Conservation (phyloP, 148 eudicot genomes). For the Limonium bicolor region DNA sequence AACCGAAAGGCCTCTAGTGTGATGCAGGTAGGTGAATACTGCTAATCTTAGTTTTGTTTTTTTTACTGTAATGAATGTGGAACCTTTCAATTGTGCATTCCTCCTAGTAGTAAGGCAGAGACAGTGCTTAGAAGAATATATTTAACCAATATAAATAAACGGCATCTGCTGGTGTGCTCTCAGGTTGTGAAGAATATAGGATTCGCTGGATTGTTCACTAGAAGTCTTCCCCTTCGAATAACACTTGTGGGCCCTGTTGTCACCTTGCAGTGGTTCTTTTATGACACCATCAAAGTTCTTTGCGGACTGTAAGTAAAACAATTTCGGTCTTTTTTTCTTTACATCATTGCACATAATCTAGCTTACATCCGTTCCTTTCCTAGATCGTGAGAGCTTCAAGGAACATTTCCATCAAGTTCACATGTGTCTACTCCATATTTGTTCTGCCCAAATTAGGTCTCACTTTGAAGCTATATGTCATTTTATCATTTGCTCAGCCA, state of each 20-base stretch:
- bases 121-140: not conserved
- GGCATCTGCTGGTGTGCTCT: too few species aligned
- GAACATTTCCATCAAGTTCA: too few species aligned
- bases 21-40: constrained; percentile 30
- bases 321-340: not conserved
- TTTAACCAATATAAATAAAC: not conserved
- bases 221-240: constrained; percentile 87
- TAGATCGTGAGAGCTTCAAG: too few species aligned
- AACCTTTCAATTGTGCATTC: too few species aligned
- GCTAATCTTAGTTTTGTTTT: constrained; percentile 1
- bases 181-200: constrained; percentile 87
- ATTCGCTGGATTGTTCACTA: constrained; percentile 54
- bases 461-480: not conserved
- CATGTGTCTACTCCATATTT: not conserved
- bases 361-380: too few species aligned
- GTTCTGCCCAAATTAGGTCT: not conserved
- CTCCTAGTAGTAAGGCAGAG: too few species aligned
- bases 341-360: not conserved
- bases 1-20: constrained; percentile 59
- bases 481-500: not conserved
- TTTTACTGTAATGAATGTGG: too few species aligned
- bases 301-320: constrained; percentile 77
- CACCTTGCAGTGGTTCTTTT: constrained; percentile 87
- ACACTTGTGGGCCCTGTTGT: constrained; percentile 85
- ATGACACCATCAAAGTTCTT: constrained; percentile 64